Evolutionary conservation across 1,284 basidiomycete species (phyloP).

Genomic region (Earliella scabrosa): DNA sequence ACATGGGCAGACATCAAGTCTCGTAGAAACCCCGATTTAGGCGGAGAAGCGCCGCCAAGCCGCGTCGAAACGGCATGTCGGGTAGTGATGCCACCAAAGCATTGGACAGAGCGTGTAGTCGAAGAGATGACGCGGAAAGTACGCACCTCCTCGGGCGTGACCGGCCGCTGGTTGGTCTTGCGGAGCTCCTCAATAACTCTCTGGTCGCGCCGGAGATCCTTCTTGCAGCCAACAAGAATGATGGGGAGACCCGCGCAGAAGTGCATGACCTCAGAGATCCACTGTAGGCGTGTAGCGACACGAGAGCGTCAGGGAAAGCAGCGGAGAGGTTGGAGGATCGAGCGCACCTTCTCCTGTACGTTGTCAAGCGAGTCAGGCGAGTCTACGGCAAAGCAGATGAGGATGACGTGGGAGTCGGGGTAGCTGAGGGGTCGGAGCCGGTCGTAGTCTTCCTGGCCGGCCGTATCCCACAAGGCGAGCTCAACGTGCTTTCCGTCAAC

Average conservation of each 20-base stretch:
- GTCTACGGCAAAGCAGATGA: constrained; percentile 82
- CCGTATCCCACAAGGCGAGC: constrained; percentile 82
- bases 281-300: constrained; percentile 44
- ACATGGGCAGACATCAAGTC: neutral
- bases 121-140: neutral
- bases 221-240: constrained; percentile 82
- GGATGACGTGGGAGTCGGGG: constrained; percentile 79
- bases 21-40: constrained; percentile 5
- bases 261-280: constrained; percentile 82
- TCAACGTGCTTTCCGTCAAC: constrained; percentile 80
- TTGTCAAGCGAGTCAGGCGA: constrained; percentile 80
- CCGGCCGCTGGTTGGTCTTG: constrained; percentile 66
- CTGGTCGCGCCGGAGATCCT: constrained; percentile 66
- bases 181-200: constrained; percentile 57
- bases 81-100: neutral
- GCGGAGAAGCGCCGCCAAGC: constrained; percentile 10
- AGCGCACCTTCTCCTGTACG: constrained; percentile 79
- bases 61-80: constrained; percentile 11
- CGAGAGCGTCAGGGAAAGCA: constrained; percentile 4
- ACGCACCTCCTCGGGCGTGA: constrained; percentile 57
- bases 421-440: constrained; percentile 77
- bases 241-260: constrained; percentile 78
- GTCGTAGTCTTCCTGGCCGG: constrained; percentile 76
- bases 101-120: too few species aligned
- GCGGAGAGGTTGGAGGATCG: neutral